phyloP scores from a whole-genome alignment of 2,329 filamentous ascomycete genomes.

The Fusarium sp. region DNA sequence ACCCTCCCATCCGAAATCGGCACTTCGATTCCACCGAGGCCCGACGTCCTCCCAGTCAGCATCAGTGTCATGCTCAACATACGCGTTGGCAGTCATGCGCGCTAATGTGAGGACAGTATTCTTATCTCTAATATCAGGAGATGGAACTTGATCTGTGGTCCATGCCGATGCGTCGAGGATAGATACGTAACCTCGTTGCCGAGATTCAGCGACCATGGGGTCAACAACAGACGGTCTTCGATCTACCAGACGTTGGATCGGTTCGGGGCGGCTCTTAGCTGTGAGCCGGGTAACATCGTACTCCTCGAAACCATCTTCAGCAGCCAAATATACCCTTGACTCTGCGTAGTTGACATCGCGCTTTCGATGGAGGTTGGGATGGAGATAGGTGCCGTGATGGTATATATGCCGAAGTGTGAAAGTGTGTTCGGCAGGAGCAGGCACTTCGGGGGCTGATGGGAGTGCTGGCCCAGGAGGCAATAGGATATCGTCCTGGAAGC shows the following conservation, averaged over 20 bases:
- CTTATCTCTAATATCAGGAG: conserved; percentile 87
- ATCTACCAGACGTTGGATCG: conserved; percentile 85
- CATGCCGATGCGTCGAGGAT: conserved; percentile 79
- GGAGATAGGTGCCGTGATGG: conserved; percentile 85
- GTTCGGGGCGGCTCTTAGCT: conserved; percentile 71
- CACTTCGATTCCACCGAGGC: conserved; percentile 83
- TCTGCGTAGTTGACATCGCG: conserved; percentile 73
- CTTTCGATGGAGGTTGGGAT: conserved; percentile 81
- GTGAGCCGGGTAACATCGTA: conserved; percentile 64
- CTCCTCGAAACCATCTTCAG: conserved; percentile 66
- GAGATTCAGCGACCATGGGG: conserved; percentile 78
- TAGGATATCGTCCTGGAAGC: conserved; percentile 55
- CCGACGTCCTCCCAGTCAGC: conserved; percentile 88
- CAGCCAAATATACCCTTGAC: conserved; percentile 67
- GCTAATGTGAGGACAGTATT: conserved; percentile 86
- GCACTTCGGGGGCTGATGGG: conserved; percentile 55
- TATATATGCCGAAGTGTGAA: conserved; percentile 88
- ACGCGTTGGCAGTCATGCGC: conserved; percentile 89
- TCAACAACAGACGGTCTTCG: conserved; percentile 81
- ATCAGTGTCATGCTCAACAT: conserved; percentile 76
- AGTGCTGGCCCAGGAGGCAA: conserved; percentile 54
- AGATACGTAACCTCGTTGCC: conserved; percentile 73
- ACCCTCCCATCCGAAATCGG: conserved; percentile 90
- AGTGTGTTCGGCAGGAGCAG: conserved; percentile 63
- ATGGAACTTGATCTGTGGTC: conserved; percentile 81